Base-by-base conservation (phyloP, 441 rosid species). In the Eruca vesicaria region DNA sequence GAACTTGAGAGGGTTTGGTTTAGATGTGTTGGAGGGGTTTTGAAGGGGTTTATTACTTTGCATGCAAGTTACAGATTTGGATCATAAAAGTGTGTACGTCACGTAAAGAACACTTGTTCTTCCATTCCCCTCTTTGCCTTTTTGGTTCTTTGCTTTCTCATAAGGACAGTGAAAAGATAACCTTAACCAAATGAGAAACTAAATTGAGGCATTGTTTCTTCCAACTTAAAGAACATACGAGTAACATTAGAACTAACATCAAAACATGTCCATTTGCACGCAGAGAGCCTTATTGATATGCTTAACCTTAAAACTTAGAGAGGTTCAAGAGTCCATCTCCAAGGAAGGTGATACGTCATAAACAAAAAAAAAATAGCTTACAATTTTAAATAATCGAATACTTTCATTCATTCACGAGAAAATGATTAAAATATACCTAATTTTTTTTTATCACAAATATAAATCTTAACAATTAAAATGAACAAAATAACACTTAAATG, bases 171-270 rank as follows among this genome's bases (percentile, higher is more conserved):
- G 61, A 62, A 73, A 68, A 68, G 74, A n/a, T n/a, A n/a, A n/a
- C n/a, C n/a, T n/a, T n/a, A n/a, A n/a, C n/a, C n/a, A n/a, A n/a
- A n/a, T n/a, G n/a, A n/a, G n/a, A n/a, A n/a, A n/a, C n/a, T n/a
- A n/a, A n/a, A n/a, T n/a, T n/a, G n/a, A n/a, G n/a, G n/a, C n/a
- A n/a, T n/a, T n/a, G n/a, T 38, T 38, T 32, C 79, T 71, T 78
- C 97, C 97, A 41, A 90, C 1, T 53, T 53, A 14, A 58, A 26
- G n/a, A n/a, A n/a, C n/a, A n/a, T n/a, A n/a, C n/a, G n/a, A n/a
- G n/a, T n/a, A n/a, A n/a, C n/a, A n/a, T n/a, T n/a, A n/a, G n/a
- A n/a, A n/a, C n/a, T n/a, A n/a, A n/a, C n/a, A n/a, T n/a, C n/a
- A n/a, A n/a, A n/a, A n/a, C 0, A 33, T 26, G 61, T 43, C 53